Conservation (phyloP, 2,329 filamentous ascomycete species). For the Nannizziopsis barbatae region DNA sequence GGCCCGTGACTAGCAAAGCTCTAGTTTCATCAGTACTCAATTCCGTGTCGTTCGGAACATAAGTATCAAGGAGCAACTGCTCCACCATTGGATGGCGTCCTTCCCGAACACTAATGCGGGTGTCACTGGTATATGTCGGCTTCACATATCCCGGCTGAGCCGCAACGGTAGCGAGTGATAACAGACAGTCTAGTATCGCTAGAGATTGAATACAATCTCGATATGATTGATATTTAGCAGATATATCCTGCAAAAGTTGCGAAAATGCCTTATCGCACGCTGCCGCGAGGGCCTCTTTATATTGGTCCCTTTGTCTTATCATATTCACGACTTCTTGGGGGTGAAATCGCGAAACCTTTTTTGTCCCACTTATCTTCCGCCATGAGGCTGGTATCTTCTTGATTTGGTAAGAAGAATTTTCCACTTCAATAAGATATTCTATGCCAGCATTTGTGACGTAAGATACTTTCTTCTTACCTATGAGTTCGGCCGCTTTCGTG, state of each 20-base stretch:
- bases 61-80: conserved; percentile 69
- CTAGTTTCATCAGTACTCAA: conserved; percentile 56
- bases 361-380: conserved; percentile 90
- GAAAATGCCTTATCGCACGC: conserved; percentile 79
- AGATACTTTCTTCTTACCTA: conserved; percentile 61
- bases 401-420: conserved; percentile 58
- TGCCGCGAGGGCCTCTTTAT: conserved; percentile 83
- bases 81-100: conserved; percentile 95
- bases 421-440: conserved; percentile 87
- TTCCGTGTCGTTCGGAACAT: conserved; percentile 79
- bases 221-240: conserved; percentile 74
- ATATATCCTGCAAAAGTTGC: conserved; percentile 59
- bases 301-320: conserved; percentile 78
- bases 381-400: conserved; percentile 87
- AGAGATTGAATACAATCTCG: conserved; percentile 80
- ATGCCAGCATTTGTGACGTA: conserved; percentile 83
- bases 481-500: conserved; percentile 54
- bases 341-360: conserved; percentile 84
- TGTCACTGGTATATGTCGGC: conserved; percentile 55
- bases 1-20: conserved; percentile 82
- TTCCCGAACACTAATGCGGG: conserved; percentile 57
- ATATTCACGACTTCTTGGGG: conserved; percentile 78
- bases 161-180: conserved; percentile 76
- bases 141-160: conserved; percentile 77
- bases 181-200: conserved; percentile 76